phyloP scores from a whole-genome alignment of 345 rosid genomes.

The Gossypium mustelinum region DNA sequence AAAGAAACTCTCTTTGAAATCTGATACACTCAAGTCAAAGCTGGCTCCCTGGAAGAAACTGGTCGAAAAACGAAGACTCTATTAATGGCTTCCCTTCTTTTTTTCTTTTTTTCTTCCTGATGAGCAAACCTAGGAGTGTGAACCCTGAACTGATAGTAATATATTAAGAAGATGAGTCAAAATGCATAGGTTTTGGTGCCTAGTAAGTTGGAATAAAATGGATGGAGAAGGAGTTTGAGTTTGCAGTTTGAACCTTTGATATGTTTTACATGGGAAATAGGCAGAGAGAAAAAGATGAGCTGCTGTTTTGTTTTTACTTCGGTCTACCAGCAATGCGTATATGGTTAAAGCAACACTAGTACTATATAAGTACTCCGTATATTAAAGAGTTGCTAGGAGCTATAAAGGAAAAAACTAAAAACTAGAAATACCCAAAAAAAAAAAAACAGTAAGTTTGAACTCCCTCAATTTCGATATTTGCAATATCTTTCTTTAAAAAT shows the following conservation, averaged over 20 bases:
- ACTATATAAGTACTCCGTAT: neutral
- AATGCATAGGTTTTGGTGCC: constrained; percentile 19
- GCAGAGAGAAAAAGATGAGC: neutral
- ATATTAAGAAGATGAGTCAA: constrained; percentile 5
- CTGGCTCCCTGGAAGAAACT: neutral
- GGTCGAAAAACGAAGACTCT: neutral
- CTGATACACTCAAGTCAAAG: neutral
- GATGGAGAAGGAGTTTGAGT: neutral
- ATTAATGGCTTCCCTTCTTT: neutral
- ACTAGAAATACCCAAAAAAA: no score
- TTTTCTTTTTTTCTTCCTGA: neutral
- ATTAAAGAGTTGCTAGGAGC: neutral
- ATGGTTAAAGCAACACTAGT: neutral
- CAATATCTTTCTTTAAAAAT: no score
- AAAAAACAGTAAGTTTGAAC: no score
- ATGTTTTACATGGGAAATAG: constrained; percentile 11
- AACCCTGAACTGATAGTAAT: constrained; percentile 2
- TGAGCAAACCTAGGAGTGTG: constrained; percentile 15
- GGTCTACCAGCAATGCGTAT: neutral
- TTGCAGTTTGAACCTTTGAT: neutral
- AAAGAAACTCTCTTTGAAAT: constrained; percentile 4
- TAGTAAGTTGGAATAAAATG: constrained; percentile 5
- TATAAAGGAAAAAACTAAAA: neutral
- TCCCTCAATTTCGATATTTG: no score
- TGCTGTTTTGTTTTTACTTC: constrained; percentile 5